A percentile compares a stretch with the other conserved stretches of the same genome.
These are phyloP conservation scores for Elymus sibiricus DNA, from an alignment of 176 grass and related monocot genomes.

Conservation along the genomic window DNA sequence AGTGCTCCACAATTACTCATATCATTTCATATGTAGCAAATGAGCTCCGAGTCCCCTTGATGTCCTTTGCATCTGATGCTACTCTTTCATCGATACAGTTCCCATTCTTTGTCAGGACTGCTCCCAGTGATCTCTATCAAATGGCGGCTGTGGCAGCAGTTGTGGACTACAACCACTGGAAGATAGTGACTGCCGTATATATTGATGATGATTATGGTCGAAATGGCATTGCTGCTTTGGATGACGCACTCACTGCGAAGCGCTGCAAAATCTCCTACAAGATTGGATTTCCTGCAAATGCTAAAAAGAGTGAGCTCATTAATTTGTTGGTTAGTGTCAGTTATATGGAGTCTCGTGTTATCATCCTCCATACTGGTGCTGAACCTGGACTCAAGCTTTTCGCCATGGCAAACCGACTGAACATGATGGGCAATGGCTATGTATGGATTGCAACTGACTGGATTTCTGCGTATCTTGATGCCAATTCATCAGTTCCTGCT, in stretches of 20 bases:
- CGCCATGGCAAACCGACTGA: constrained; percentile 56
- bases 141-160: constrained; percentile 81
- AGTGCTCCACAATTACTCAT: constrained; percentile 83
- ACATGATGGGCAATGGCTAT: constrained; percentile 85
- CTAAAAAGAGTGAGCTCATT: constrained; percentile 52
- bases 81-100: constrained; percentile 80
- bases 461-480: constrained; percentile 75
- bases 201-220: constrained; percentile 87
- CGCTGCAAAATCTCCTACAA: constrained; percentile 77
- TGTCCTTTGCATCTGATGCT: constrained; percentile 85
- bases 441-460: constrained; percentile 97
- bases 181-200: constrained; percentile 71
- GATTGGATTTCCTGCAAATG: constrained; percentile 40
- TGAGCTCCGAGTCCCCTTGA: constrained; percentile 80
- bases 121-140: constrained; percentile 75
- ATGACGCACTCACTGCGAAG: constrained; percentile 60
- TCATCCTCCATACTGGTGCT: constrained; percentile 58
- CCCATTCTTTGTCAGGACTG: constrained; percentile 83
- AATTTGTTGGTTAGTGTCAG: constrained; percentile 60
- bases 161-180: constrained; percentile 83
- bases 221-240: constrained; percentile 84
- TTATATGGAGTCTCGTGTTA: constrained; percentile 81
- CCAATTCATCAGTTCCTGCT: constrained; percentile 51
- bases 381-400: constrained; percentile 48
- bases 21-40: constrained; percentile 75